Base-by-base conservation (phyloP, 2,329 filamentous ascomycete species). In the Fusarium pseudocircinatum region DNA sequence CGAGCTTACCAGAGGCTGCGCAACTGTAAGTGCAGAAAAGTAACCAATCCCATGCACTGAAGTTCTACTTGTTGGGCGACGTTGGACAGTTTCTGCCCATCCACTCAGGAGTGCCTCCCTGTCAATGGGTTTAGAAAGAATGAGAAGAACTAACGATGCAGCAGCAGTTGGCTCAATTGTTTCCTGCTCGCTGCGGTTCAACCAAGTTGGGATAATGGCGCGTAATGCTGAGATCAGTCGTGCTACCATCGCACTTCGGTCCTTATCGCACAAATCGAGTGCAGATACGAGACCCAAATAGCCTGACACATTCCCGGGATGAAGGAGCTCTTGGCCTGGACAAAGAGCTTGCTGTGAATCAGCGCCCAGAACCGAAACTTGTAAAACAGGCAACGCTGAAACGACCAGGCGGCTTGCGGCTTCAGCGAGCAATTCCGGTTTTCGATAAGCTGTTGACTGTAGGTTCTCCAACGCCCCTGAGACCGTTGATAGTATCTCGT, bases 361-460 rank as follows among this genome's bases (percentile, higher is more conserved):
- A 32, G 65, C 37, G 7, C 72, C 68, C 1, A 82, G 63, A 7
- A 80, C 61, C 7, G 78, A 77, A n/a, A 82, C 74, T 62, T 88
- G 83, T 5, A 89, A 76, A 2, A 87, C 61, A 1, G 88, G 88
- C 15, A 86, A 80, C 1, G 83, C 79, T 9, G 90, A 86, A 12
- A 88, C 83, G 16, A 92, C 83, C 2, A 94, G 83, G n/a, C 83
- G 84, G 73, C 89, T 87, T 20, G 86, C 85, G 0, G 90, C 89
- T 75, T 92, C 90, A 32, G 89, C 89, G 8, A 93, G 85, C 28
- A 93, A 84, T 64, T 93, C 92, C 1, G 89, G 90, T 30, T 89
- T 88, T 24, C 92, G 85, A 70, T 87, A 88, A 4, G 83, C 83
- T 0, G 82, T 84, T 1, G 78, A 77, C 49, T 82, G 80, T 49